Evolutionary conservation across 106 monocot genomes (phyloP).

Genomic region (Phalaenopsis aphrodite): DNA sequence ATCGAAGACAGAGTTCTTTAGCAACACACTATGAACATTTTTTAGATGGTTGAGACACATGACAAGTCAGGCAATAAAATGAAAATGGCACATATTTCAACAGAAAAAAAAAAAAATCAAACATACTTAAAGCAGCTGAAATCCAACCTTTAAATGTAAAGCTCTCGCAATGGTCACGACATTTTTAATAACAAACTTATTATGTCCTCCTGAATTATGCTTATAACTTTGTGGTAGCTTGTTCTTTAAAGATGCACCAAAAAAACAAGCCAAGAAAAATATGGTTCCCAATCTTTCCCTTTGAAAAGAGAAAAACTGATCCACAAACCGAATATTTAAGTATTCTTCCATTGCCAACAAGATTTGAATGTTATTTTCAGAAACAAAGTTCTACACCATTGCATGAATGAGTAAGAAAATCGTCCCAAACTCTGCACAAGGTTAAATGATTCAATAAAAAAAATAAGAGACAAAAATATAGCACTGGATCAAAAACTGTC

Average conservation of each 20-base stretch:
- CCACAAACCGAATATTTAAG: background rate
- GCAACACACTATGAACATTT: too few species aligned
- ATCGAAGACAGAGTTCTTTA: too few species aligned
- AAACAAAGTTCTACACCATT: background rate
- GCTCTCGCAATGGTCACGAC: background rate
- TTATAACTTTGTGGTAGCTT: background rate
- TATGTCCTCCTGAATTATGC: background rate
- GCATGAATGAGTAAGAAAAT: background rate
- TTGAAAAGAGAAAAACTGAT: background rate
- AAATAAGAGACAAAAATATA: background rate
- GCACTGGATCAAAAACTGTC: background rate
- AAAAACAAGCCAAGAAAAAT: background rate
- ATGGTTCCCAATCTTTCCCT: background rate
- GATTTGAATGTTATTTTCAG: background rate
- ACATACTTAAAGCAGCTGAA: too few species aligned
- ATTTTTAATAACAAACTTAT: background rate
- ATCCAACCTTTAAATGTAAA: too few species aligned
- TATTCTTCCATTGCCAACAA: background rate
- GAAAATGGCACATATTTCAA: too few species aligned
- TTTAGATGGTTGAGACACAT: too few species aligned
- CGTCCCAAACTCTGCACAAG: background rate
- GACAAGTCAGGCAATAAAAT: too few species aligned
- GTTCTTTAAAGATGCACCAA: background rate
- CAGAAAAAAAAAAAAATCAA: too few species aligned
- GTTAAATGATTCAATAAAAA: background rate